Percentiles rank a stretch among this genome's conserved stretches.
phyloP scores from a whole-genome alignment of 805 yeast genomes.

The Yamadazyma tumulicola region DNA sequence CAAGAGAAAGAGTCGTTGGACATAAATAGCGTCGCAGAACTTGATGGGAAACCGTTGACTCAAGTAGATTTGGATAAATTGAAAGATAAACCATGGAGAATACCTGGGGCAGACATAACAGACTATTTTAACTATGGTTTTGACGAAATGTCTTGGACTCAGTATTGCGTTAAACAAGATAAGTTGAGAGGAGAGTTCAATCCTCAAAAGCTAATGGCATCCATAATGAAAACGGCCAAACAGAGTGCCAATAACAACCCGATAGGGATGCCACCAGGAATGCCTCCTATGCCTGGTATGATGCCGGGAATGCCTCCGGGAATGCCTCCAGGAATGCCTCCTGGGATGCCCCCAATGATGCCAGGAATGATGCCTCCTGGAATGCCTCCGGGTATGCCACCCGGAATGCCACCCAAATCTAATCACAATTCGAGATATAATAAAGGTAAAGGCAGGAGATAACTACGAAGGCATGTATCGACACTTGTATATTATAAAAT shows the following conservation, averaged over 20 bases:
- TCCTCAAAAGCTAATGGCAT: conserved; percentile 74
- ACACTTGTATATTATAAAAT: conserved; percentile 2
- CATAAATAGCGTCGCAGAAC: conserved; percentile 67
- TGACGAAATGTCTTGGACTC: conserved; percentile 94
- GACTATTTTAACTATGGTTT: conserved; percentile 97
- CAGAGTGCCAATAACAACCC: conserved; percentile 14
- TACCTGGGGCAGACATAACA: conserved; percentile 91
- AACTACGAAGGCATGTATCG: background rate
- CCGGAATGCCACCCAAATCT: conserved; percentile 10
- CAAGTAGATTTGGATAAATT: conserved; percentile 74
- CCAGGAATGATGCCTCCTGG: conserved; percentile 10
- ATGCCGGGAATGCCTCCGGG: conserved; percentile 21
- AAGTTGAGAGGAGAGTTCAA: conserved; percentile 74
- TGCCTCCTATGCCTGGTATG: conserved; percentile 15
- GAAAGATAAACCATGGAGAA: conserved; percentile 97
- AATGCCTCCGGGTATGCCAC: conserved; percentile 16
- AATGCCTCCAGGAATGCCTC: conserved; percentile 14
- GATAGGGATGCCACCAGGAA: conserved; percentile 18
- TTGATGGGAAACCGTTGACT: conserved; percentile 80
- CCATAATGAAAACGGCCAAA: conserved; percentile 41
- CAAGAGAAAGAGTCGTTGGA: conserved; percentile 49
- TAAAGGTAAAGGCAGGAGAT: background rate
- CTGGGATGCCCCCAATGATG: conserved; percentile 3
- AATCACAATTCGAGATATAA: no score
- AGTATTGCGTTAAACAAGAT: conserved; percentile 86